Evolutionary conservation across 2,329 filamentous ascomycete genomes (phyloP), one percentile per base, ranked within the genome.

Genomic region (Cladobotryum protrusum): DNA sequence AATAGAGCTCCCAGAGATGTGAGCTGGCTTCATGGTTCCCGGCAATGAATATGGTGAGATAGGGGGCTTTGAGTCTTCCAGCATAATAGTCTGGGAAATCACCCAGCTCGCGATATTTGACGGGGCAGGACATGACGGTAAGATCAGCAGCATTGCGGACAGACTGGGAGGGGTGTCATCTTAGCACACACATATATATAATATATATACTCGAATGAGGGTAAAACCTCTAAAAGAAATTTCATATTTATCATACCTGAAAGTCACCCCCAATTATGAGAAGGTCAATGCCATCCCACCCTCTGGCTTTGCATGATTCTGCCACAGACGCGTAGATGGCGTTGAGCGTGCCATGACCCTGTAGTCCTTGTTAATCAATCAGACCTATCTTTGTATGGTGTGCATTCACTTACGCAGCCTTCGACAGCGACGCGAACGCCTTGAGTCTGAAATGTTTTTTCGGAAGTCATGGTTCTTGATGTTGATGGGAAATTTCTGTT

Each of bases 221-320:
- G 17, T 18, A 18, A 15, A 43, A 15, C 3, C 32, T 19, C n/a
- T n/a, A n/a, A n/a, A n/a, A n/a, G 5, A 18, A 17, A 40, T 35
- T 35, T 18, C 3, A 14, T 24, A 11, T 55, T 64, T 33, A 8
- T 29, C 24, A 29, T 70, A 86, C 86, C 74, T 96, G 89, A 57
- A 99, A 99, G 65, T 99, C 93, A 24, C 93, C 93, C 49, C 92
- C 89, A 60, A 99, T 96, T 61, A 99, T 95, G 57, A 99, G 72
- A 11, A 96, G 71, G 66, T 99, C 93, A 29, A 97, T 82, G 33
- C 79, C 81, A 56, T 86, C 76, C 91, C 92, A 96, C 19, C 79
- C 79, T 59, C 87, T 86, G 42, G 78, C 73, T 56, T 81, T 73
- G 66, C 85, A 88, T 9, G 89, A 78, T 55, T 80, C 76, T 37